Evolutionary conservation across 2,329 filamentous ascomycete species (phyloP).

Genomic region (Penicillium sp.): DNA sequence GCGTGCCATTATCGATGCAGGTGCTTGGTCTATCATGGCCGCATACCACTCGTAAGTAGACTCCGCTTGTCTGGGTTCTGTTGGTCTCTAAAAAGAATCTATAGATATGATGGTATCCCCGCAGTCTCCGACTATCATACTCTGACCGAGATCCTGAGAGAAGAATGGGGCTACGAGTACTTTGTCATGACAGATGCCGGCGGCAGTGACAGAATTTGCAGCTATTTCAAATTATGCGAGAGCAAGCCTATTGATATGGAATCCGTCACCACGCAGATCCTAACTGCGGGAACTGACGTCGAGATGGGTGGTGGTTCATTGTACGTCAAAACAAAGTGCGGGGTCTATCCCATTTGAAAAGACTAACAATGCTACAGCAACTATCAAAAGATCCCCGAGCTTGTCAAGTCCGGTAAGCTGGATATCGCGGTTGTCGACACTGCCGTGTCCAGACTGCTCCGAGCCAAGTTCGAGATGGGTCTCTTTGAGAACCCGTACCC

Average conservation of each 20-base stretch:
- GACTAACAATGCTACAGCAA: constrained; percentile 45
- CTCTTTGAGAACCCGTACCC: constrained; percentile 71
- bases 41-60: constrained; percentile 66
- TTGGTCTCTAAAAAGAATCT: not conserved
- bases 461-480: constrained; percentile 69
- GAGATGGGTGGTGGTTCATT: constrained; percentile 78
- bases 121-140: constrained; percentile 66
- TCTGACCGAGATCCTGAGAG: constrained; percentile 68
- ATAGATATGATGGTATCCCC: constrained; percentile 69
- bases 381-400: constrained; percentile 65
- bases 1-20: constrained; percentile 69
- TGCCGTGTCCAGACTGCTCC: constrained; percentile 66
- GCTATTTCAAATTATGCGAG: constrained; percentile 65
- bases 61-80: not conserved
- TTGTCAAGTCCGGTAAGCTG: constrained; percentile 64
- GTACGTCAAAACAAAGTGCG: constrained; percentile 23
- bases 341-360: not conserved
- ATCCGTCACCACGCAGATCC: constrained; percentile 63
- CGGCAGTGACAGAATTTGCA: constrained; percentile 68
- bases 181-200: constrained; percentile 68
- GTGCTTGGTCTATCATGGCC: constrained; percentile 70
- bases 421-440: constrained; percentile 62
- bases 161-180: constrained; percentile 74
- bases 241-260: constrained; percentile 64
- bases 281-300: constrained; percentile 69